Conservation (phyloP, 345 rosid genomes). For the Hypericum perforatum region DNA sequence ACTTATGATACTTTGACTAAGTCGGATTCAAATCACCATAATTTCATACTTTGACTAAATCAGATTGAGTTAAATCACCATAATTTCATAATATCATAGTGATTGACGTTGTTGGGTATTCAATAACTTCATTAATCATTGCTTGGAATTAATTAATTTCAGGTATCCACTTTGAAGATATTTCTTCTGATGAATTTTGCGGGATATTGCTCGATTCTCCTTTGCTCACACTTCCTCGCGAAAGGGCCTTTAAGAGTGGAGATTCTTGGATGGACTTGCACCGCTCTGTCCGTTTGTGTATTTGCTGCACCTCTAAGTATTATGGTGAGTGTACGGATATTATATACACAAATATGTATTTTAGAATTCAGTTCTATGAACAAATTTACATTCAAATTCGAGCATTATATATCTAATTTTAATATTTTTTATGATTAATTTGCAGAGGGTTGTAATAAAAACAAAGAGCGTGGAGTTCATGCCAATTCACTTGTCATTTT, state of each 20-base stretch:
- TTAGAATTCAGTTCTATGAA: background rate
- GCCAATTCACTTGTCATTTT: slow-evolving; percentile 46
- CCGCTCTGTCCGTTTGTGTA: slow-evolving; percentile 32
- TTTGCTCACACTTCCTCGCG: slow-evolving; percentile 16
- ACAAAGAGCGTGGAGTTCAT: slow-evolving; percentile 59
- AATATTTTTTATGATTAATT: background rate
- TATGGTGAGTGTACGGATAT: slow-evolving; percentile 39
- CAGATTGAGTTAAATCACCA: too few species aligned
- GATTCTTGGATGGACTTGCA: slow-evolving; percentile 47
- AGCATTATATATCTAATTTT: too few species aligned
- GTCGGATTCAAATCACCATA: background rate
- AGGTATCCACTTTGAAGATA: slow-evolving; percentile 26
- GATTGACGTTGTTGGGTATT: too few species aligned
- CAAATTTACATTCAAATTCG: background rate
- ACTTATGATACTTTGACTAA: background rate
- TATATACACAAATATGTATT: background rate
- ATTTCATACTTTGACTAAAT: too few species aligned
- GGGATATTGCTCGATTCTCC: slow-evolving; percentile 19
- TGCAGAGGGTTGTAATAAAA: slow-evolving; percentile 11
- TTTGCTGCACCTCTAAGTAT: slow-evolving; percentile 53
- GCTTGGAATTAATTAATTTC: slow-evolving; percentile 1
- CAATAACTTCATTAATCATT: background rate
- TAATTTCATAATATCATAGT: too few species aligned
- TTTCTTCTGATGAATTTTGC: slow-evolving; percentile 27
- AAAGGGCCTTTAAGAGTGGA: slow-evolving; percentile 16